Evolutionary conservation across 2,329 filamentous ascomycete genomes (phyloP).

Genomic region (Pestalotiopsis sp.): DNA sequence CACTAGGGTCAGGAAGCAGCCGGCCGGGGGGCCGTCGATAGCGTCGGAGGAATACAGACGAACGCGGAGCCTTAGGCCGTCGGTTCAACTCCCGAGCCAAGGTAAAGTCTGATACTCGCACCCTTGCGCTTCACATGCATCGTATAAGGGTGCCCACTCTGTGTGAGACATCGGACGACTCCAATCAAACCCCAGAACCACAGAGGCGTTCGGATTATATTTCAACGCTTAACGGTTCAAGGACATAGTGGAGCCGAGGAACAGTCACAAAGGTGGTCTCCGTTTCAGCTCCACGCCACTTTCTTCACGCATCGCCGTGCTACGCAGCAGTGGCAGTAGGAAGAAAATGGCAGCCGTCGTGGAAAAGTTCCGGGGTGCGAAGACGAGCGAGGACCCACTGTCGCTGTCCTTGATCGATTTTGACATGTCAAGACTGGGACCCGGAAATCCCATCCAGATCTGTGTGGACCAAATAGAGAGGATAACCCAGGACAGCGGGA

Average conservation of each 20-base stretch:
- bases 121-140: neutral
- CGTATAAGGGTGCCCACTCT: slow-evolving; percentile 1
- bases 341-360: neutral
- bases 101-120: neutral
- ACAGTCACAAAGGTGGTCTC: neutral
- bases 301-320: neutral
- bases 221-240: neutral
- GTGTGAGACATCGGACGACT: slow-evolving; percentile 2
- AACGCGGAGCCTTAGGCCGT: neutral
- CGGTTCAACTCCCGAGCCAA: neutral
- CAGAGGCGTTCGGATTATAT: neutral
- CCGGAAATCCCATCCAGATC: slow-evolving; percentile 1
- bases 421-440: slow-evolving; percentile 4
- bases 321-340: neutral
- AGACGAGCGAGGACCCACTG: neutral
- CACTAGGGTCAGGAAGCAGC: neutral
- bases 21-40: neutral
- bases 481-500: slow-evolving; percentile 1
- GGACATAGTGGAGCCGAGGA: neutral
- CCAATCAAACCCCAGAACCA: slow-evolving; percentile 3
- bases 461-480: slow-evolving; percentile 8
- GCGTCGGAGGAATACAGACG: neutral
- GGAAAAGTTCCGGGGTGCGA: neutral
- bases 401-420: neutral
- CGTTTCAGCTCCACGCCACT: neutral